Percentiles rank a stretch among this genome's conserved stretches.
phyloP scores from a whole-genome alignment of 345 rosid species.

The Triadica sebifera region DNA sequence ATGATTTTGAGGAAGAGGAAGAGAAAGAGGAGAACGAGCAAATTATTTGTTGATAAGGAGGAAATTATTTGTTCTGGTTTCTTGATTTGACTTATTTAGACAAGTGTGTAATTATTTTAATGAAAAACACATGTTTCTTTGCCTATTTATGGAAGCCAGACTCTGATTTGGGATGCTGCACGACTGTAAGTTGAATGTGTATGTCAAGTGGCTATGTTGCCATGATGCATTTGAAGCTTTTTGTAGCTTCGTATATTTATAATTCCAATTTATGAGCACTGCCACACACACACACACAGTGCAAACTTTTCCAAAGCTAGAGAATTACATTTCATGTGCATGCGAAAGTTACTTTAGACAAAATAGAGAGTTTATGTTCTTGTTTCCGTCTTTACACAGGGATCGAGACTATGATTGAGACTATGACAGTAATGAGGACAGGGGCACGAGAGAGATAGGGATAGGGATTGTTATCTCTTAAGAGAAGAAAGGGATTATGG shows the following conservation, averaged over 20 bases:
- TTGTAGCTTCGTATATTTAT: neutral
- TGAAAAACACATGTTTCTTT: neutral
- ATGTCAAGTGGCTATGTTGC: neutral
- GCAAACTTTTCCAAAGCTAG: neutral
- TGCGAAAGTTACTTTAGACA: neutral
- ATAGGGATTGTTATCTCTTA: conserved; percentile 62
- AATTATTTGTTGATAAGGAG: conserved; percentile 3
- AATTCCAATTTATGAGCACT: neutral
- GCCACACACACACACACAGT: too few relatives aligned
- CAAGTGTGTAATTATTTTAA: too few relatives aligned
- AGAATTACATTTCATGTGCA: neutral
- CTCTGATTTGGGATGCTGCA: neutral
- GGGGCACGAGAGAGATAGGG: conserved; percentile 40
- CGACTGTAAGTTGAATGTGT: neutral
- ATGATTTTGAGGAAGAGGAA: conserved; percentile 96
- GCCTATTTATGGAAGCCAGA: neutral
- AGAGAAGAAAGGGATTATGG: conserved; percentile 71
- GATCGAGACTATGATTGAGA: conserved; percentile 55
- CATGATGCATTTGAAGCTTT: neutral
- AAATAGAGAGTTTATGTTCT: neutral
- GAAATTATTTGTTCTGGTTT: neutral
- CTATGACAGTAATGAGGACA: conserved; percentile 55
- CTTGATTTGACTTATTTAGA: too few relatives aligned
- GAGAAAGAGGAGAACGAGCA: conserved; percentile 83
- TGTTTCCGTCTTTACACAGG: conserved; percentile 34